These are phyloP conservation scores for Aspergillus novoparasiticus DNA, from an alignment of 2,329 filamentous ascomycete genomes.

Conservation along the genomic window DNA sequence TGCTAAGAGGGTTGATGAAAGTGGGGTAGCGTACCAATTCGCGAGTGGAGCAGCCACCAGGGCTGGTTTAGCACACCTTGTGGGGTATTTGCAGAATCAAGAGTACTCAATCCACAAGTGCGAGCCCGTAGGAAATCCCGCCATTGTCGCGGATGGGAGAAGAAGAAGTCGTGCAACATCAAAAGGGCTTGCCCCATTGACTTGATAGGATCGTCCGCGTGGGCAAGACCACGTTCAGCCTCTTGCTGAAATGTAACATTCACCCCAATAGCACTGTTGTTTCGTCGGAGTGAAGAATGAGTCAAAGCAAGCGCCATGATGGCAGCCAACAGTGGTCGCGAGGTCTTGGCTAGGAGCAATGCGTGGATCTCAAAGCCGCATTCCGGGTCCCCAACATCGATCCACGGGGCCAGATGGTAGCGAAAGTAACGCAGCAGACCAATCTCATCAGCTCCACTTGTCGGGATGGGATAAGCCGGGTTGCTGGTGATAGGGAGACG, in stretches of 20 bases:
- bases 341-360: slow-evolving; percentile 22
- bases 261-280: slow-evolving; percentile 9
- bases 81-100: slow-evolving; percentile 8
- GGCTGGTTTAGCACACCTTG: slow-evolving; percentile 21
- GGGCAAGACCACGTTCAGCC: slow-evolving; percentile 18
- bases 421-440: slow-evolving; percentile 28
- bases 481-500: not conserved
- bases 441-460: slow-evolving; percentile 20
- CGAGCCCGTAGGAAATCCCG: slow-evolving; percentile 11
- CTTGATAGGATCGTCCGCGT: slow-evolving; percentile 14
- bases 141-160: slow-evolving; percentile 21
- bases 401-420: slow-evolving; percentile 29
- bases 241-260: slow-evolving; percentile 20
- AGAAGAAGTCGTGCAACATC: slow-evolving; percentile 22
- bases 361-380: slow-evolving; percentile 25
- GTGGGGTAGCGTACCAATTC: slow-evolving; percentile 19
- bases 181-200: slow-evolving; percentile 16
- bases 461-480: slow-evolving; percentile 3
- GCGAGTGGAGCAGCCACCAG: slow-evolving; percentile 23
- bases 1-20: not conserved
- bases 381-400: slow-evolving; percentile 27
- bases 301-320: slow-evolving; percentile 24
- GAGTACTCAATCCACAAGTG: slow-evolving; percentile 7
- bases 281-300: slow-evolving; percentile 15
- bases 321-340: slow-evolving; percentile 21